Conservation (phyloP, 257 asterid genomes). For the Przewalskia tangutica region DNA sequence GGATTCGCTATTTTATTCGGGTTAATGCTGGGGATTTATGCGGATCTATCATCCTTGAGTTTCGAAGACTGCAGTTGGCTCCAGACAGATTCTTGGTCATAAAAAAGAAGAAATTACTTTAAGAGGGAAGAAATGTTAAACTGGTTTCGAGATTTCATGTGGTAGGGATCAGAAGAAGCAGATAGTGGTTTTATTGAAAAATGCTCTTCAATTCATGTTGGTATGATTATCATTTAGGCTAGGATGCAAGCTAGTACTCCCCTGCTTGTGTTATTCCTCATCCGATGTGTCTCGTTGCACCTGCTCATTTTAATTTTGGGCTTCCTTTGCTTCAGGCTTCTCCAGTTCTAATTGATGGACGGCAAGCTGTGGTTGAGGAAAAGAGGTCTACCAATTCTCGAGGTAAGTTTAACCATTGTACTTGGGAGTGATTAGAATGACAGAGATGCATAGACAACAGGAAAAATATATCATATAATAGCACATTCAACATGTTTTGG, state of each 20-base stretch:
- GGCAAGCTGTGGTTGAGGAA: conserved; percentile 65
- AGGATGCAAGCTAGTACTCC: background rate
- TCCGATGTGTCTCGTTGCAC: background rate
- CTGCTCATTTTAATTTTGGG: background rate
- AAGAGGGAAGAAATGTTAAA: background rate
- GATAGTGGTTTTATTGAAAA: background rate
- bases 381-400: conserved; percentile 78
- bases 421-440: background rate
- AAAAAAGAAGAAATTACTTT: background rate
- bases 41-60: background rate
- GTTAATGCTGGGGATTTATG: background rate
- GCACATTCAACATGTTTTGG: background rate
- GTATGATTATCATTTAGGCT: background rate
- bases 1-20: too few relatives aligned
- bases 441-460: background rate
- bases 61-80: background rate
- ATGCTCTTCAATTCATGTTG: background rate
- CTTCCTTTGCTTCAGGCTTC: conserved; percentile 52
- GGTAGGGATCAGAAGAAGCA: background rate
- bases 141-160: background rate
- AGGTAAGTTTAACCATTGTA: conserved; percentile 36
- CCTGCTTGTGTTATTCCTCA: background rate
- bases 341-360: conserved; percentile 55
- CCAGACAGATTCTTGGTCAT: background rate
- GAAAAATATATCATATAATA: background rate